Conservation (phyloP, 139 green algal species). For the Picochlorum sp. region DNA sequence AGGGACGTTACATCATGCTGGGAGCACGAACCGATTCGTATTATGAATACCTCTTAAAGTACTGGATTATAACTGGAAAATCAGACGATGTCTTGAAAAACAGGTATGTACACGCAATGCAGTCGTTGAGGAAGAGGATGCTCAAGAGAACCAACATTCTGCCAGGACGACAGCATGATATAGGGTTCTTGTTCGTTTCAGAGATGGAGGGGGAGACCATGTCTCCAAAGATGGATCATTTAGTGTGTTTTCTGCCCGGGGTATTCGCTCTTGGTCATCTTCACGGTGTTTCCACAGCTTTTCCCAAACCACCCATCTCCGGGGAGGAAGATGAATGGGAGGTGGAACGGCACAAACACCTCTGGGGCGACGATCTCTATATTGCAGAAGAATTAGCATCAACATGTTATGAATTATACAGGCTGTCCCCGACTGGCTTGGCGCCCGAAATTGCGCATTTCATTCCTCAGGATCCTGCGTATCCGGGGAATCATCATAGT, state of each 20-base stretch:
- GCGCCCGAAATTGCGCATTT: slow-evolving; percentile 59
- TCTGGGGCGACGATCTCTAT: slow-evolving; percentile 32
- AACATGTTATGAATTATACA: slow-evolving; percentile 75
- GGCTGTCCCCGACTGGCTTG: slow-evolving; percentile 35
- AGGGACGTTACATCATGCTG: slow-evolving; percentile 20
- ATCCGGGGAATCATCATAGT: slow-evolving; percentile 27
- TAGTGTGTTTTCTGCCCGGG: slow-evolving; percentile 78
- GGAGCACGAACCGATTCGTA: slow-evolving; percentile 49
- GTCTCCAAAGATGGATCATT: slow-evolving; percentile 64
- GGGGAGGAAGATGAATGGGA: neutral
- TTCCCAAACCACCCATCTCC: neutral
- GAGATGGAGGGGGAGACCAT: slow-evolving; percentile 23
- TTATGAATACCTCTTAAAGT: slow-evolving; percentile 86
- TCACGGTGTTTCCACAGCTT: slow-evolving; percentile 34
- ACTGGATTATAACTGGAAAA: slow-evolving; percentile 43
- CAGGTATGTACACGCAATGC: slow-evolving; percentile 49
- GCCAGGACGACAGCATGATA: neutral
- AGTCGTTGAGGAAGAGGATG: slow-evolving; percentile 50
- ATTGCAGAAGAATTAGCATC: slow-evolving; percentile 56
- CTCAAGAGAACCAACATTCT: slow-evolving; percentile 22
- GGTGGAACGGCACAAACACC: slow-evolving; percentile 1
- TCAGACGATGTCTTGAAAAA: slow-evolving; percentile 13
- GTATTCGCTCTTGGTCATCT: slow-evolving; percentile 65
- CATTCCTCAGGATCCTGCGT: slow-evolving; percentile 12
- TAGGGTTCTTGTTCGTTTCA: slow-evolving; percentile 57